These are phyloP conservation scores for Piper betle DNA, from an alignment of 164 flowering plant genomes.

Conservation along the genomic window DNA sequence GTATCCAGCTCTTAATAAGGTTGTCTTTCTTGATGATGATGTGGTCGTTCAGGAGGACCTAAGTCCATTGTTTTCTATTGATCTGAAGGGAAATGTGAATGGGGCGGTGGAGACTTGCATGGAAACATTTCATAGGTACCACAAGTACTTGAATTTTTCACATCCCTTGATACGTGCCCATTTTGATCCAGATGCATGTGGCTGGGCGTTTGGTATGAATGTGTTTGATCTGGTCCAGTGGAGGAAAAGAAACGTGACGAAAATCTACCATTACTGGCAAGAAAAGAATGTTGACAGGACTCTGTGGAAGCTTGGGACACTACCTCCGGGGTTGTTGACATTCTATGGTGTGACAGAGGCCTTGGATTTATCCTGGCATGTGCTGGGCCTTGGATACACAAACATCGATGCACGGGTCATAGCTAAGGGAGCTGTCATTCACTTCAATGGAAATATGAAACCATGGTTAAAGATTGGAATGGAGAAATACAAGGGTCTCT, in stretches of 20 bases:
- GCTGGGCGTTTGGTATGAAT: conserved; percentile 95
- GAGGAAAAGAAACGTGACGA: conserved; percentile 70
- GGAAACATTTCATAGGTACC: conserved; percentile 84
- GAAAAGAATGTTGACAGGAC: conserved; percentile 65
- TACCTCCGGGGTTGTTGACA: conserved; percentile 77
- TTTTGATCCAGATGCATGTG: conserved; percentile 87
- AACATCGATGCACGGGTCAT: conserved; percentile 51
- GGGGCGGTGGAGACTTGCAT: conserved; percentile 94
- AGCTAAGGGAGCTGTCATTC: conserved; percentile 68
- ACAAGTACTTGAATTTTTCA: conserved; percentile 73
- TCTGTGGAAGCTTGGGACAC: conserved; percentile 81
- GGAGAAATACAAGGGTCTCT: conserved; percentile 65
- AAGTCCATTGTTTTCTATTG: conserved; percentile 42
- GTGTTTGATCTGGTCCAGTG: conserved; percentile 76
- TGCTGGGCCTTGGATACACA: conserved; percentile 70
- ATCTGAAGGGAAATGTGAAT: conserved; percentile 69
- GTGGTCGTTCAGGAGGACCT: conserved; percentile 83
- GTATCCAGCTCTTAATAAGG: conserved; percentile 52
- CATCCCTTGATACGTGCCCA: conserved; percentile 62
- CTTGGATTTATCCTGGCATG: conserved; percentile 66
- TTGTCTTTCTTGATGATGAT: conserved; percentile 82
- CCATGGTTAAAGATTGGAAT: conserved; percentile 89
- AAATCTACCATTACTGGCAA: conserved; percentile 86
- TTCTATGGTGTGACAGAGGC: conserved; percentile 74
- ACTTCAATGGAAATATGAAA: conserved; percentile 75